Evolutionary conservation across 495 filamentous ascomycete genomes (phyloP), one percentile per base, ranked within the genome.

Genomic region (Parmelia sp.): DNA sequence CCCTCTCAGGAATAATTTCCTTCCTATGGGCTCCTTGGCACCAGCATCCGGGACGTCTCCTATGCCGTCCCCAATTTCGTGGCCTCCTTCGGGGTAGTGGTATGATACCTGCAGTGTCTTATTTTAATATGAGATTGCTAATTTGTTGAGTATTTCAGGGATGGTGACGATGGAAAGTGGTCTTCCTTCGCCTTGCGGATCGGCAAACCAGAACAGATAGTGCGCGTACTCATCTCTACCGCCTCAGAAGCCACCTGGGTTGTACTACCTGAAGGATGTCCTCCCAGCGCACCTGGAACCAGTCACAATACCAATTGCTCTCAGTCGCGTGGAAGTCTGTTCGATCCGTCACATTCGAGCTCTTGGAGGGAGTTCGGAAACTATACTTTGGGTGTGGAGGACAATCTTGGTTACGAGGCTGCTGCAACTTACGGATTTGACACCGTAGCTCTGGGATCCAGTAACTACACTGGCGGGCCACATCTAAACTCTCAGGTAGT

Each of bases 131-230:
- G n/a, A n/a, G n/a, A n/a, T n/a, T n/a, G n/a, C n/a, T n/a, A n/a
- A n/a, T n/a, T n/a, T n/a, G n/a, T n/a, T n/a, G n/a, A n/a, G n/a
- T n/a, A n/a, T n/a, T 36, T 10, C 4, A 83, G 78, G 74, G 80
- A 81, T 49, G 82, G 81, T 10, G 75, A 77, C 68, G 82, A 83
- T 68, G 82, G 82, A 21, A 62, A 68, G 8, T 84, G 82, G 82
- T 79, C 76, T 37, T 77, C 80, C 2, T 83, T 84, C 66, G 69
- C 69, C 47, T 61, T 85, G 23, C 71, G 74, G 4, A 71, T 84
- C 17, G 83, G 83, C 31, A 75, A 67, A 0, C 80, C 82, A 15
- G 69, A 71, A 55, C 80, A 84, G 63, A 68, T 59, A 57, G 68
- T 79, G 35, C 73, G 77, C 29, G 74, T 80, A 9, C 69, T 82